These are phyloP conservation scores for Paecilomyces sp. DNA, from an alignment of 2,329 filamentous ascomycete genomes.

Conservation along the genomic window DNA sequence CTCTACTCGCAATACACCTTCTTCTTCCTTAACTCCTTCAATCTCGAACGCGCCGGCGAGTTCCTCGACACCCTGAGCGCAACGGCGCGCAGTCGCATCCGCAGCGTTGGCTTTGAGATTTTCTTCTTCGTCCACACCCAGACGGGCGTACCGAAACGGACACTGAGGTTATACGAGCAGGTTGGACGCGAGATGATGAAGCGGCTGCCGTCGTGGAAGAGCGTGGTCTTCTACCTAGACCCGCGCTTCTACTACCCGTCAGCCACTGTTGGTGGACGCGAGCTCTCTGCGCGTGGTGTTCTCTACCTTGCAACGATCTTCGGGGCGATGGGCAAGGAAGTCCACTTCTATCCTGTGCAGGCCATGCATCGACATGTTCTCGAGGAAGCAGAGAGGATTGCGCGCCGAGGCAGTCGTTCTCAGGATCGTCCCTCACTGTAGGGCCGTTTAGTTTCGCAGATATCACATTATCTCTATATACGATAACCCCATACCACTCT, in stretches of 20 bases:
- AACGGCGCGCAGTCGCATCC: slow-evolving; percentile 22
- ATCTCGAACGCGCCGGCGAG: slow-evolving; percentile 19
- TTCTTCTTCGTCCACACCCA: slow-evolving; percentile 30
- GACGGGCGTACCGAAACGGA: slow-evolving; percentile 24
- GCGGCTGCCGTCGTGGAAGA: slow-evolving; percentile 19
- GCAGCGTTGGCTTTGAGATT: slow-evolving; percentile 28
- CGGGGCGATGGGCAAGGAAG: slow-evolving; percentile 16
- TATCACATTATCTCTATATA: neutral
- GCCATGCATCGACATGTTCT: slow-evolving; percentile 17
- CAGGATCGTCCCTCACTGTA: slow-evolving; percentile 2
- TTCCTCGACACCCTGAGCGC: slow-evolving; percentile 27
- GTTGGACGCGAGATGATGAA: slow-evolving; percentile 16
- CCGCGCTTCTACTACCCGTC: slow-evolving; percentile 26
- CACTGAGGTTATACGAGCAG: slow-evolving; percentile 21
- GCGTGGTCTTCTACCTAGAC: slow-evolving; percentile 25
- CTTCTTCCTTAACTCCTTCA: slow-evolving; percentile 28
- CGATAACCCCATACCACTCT: neutral
- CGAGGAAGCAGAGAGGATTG: slow-evolving; percentile 11
- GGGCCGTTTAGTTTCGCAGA: neutral
- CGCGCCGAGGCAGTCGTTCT: slow-evolving; percentile 1
- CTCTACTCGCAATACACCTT: slow-evolving; percentile 28
- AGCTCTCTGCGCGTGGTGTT: slow-evolving; percentile 22
- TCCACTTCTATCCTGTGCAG: slow-evolving; percentile 25
- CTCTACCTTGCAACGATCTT: slow-evolving; percentile 23
- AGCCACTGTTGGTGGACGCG: slow-evolving; percentile 17